A percentile compares a stretch with the other conserved stretches of the same genome.
These are phyloP conservation scores for Chaetomium tenue DNA, from an alignment of 495 filamentous ascomycete genomes.

Conservation along the genomic window DNA sequence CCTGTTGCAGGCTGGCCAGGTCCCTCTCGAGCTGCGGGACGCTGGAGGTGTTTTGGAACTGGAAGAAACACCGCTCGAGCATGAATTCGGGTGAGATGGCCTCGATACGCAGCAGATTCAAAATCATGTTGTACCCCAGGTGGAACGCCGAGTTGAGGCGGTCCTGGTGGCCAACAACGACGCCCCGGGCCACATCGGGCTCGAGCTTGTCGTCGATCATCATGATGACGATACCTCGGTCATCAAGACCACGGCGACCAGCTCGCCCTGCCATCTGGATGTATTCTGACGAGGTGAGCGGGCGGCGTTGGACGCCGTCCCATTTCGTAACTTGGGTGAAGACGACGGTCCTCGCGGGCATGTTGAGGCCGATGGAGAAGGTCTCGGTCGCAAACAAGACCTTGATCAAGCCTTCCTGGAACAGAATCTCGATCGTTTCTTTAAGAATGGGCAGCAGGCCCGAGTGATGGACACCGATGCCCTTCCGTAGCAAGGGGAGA, in stretches of 20 bases:
- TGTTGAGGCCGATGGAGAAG: slow-evolving; percentile 97
- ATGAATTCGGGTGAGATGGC: slow-evolving; percentile 96
- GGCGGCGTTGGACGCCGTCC: slow-evolving; percentile 77
- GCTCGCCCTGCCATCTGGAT: slow-evolving; percentile 98
- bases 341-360: slow-evolving; percentile 98
- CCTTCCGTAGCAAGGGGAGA: slow-evolving; percentile 81
- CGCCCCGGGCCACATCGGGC: slow-evolving; percentile 85
- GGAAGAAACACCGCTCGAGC: slow-evolving; percentile 94
- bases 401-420: slow-evolving; percentile 97
- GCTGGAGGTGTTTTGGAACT: slow-evolving; percentile 91
- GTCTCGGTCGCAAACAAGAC: slow-evolving; percentile 97
- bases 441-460: slow-evolving; percentile 94
- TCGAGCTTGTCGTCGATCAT: slow-evolving; percentile 98
- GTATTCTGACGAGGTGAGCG: slow-evolving; percentile 93
- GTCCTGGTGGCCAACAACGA: slow-evolving; percentile 94
- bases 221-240: slow-evolving; percentile 98
- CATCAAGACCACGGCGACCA: slow-evolving; percentile 93
- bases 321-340: slow-evolving; percentile 96
- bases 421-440: slow-evolving; percentile 97
- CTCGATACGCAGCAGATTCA: slow-evolving; percentile 93
- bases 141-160: slow-evolving; percentile 96
- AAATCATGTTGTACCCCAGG: slow-evolving; percentile 98
- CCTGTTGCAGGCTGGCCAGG: slow-evolving; percentile 67
- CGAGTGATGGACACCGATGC: slow-evolving; percentile 96
- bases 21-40: slow-evolving; percentile 80